Evolutionary conservation across 2,329 filamentous ascomycete genomes (phyloP).

Genomic region (Colletotrichum camelliae): DNA sequence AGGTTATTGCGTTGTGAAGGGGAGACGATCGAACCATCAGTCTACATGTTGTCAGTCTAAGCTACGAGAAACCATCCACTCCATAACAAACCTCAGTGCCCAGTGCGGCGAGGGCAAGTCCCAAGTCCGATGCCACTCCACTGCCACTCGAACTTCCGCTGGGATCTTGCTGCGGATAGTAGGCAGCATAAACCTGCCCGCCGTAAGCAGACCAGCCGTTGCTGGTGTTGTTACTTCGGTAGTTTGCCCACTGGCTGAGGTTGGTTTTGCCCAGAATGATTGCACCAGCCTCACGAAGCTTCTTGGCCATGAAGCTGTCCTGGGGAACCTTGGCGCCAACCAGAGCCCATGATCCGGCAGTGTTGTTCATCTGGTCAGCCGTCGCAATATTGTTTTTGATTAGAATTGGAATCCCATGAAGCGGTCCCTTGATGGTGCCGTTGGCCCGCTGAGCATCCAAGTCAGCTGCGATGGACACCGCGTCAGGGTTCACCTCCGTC

Average conservation of each 20-base stretch:
- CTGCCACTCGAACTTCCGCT: slow-evolving; percentile 66
- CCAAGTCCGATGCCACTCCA: slow-evolving; percentile 63
- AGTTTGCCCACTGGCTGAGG: slow-evolving; percentile 68
- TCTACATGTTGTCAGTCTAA: slow-evolving; percentile 38
- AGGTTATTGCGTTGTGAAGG: slow-evolving; percentile 61
- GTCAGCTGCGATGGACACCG: slow-evolving; percentile 32
- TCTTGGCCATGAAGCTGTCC: slow-evolving; percentile 63
- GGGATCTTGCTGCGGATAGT: slow-evolving; percentile 66
- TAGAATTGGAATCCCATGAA: slow-evolving; percentile 69
- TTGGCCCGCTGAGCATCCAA: slow-evolving; percentile 35
- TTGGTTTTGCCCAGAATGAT: slow-evolving; percentile 70
- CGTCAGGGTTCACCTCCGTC: slow-evolving; percentile 41
- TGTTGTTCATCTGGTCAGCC: slow-evolving; percentile 64
- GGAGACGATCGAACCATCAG: slow-evolving; percentile 65
- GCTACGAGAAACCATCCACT: slow-evolving; percentile 52
- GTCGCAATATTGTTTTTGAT: slow-evolving; percentile 73
- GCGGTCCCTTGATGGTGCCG: slow-evolving; percentile 40
- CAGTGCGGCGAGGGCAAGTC: slow-evolving; percentile 62
- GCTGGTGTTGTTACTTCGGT: slow-evolving; percentile 58
- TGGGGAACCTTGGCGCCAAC: slow-evolving; percentile 57
- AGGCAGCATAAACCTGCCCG: slow-evolving; percentile 66
- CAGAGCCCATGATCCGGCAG: slow-evolving; percentile 62
- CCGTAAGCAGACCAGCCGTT: slow-evolving; percentile 70
- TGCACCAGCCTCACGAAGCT: slow-evolving; percentile 63
- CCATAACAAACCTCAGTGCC: slow-evolving; percentile 64